Evolutionary conservation across 2,329 filamentous ascomycete genomes (phyloP), one percentile per base, ranked within the genome.

Genomic region (Chaetoscypha palmicola): DNA sequence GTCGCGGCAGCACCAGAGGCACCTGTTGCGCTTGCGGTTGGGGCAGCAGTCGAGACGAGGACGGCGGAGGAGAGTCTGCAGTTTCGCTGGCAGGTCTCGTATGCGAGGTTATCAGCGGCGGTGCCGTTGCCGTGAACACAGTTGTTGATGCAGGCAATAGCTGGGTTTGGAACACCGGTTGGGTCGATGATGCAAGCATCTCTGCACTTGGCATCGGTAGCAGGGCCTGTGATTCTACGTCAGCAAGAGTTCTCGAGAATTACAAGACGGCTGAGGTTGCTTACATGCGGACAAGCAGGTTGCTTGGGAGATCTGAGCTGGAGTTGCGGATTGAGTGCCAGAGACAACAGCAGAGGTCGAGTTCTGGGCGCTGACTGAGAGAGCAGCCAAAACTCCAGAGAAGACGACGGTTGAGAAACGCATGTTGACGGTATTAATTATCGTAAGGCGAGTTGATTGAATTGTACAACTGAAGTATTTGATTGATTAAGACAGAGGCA

Each of bases 91-190:
- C 49, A 54, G n/a, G 34, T 40, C 22, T 38, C 28, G 33, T 45
- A 54, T 3, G 36, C 38, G 5, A 38, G n/a, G 31, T 51, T 48
- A 5, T 43, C 51, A 10, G 47, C 8, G 1, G 47, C 39, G n/a
- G 45, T 48, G n/a, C 51, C 51, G 16, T 54, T 45, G 4, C 51
- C 51, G 21, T 48, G 39, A n/a, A 36, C 16, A 38, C 50, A 53
- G 9, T 28, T 34, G 24, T 11, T 11, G 22, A 52, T 41, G 28
- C 48, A 51, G 3, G 26, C 38, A 32, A 42, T 43, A 14, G 39
- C 42, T 12, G 31, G 14, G 23, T 48, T 50, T 17, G 37, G 35
- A 19, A 35, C 24, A 14, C 22, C 33, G 23, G 23, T 36, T 14
- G 43, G 34, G 9, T 37, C 45, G 32, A 47, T 19, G 20, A 50